Base-by-base conservation (phyloP, 257 asterid genomes). In the Gynochthodes officinalis region DNA sequence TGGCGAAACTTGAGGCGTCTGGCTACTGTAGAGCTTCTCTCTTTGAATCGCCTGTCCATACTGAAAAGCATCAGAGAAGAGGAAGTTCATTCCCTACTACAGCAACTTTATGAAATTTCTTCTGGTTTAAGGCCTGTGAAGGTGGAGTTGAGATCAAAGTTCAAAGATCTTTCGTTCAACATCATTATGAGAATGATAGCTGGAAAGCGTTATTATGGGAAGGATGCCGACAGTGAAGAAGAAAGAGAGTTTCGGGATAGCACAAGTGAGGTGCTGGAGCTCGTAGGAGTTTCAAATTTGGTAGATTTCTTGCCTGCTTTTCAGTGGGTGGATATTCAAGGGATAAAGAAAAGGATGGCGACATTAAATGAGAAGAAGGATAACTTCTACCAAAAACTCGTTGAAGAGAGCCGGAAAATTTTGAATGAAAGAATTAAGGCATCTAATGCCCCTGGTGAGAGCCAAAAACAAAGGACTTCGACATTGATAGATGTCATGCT, bases 1-100 rank as follows among this genome's bases (percentile, higher is more conserved):
- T 87, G 91, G 93, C 76, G 87, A 70, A 52, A 35, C 30, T 74
- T 87, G 27, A 85, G 96, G 50, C 75, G 81, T 0, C 0, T 89
- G 3, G 14, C 81, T 8, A 80, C 70, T 1, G 59, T 84, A 15
- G 87, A 87, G 37, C 60, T 83, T 6, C 78, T 89, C 59, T 84
- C 91, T 2, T 63, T 49, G 7, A 42, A 63, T 11, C 48, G 68
- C 18, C 49, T 63, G 3, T 23, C 49, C 18, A 13, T 9, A 13
- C 10, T 35, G 49, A 63, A 63, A 9, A 63, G 49, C 30, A 37
- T 35, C 8, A 42, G 49, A 35, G 49, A 63, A 19, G 68, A 63
- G 14, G 67, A 61, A 33, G 67, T 61, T 61, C 46, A 61, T 10
- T 63, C 37, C 30, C 30, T 63, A 16, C 16, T 63, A 27, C 33